A percentile compares a stretch with the other conserved stretches of the same genome.
Evolutionary conservation across 148 eudicot genomes (phyloP).

Genomic region (Persicaria maculosa): DNA sequence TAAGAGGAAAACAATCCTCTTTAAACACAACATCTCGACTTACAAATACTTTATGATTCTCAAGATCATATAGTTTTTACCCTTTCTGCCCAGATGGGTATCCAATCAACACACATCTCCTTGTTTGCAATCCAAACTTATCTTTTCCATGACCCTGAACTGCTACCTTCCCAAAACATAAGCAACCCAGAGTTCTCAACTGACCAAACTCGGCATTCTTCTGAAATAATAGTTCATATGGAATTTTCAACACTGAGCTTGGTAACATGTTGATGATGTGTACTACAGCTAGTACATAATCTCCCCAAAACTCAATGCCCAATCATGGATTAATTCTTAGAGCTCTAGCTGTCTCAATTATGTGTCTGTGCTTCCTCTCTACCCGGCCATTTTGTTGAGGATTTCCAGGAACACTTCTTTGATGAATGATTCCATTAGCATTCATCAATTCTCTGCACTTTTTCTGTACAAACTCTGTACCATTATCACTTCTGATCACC

Average conservation of each 20-base stretch:
- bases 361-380: not conserved
- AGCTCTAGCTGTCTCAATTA: not conserved
- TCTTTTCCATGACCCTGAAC: not conserved
- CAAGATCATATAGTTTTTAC: not conserved
- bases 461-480: not conserved
- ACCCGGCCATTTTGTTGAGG: not conserved
- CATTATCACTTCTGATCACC: not conserved
- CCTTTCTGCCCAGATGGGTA: not conserved
- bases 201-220: not conserved
- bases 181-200: constrained; percentile 2
- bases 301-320: not conserved
- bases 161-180: constrained; percentile 1
- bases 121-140: not conserved
- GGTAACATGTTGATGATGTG: not conserved
- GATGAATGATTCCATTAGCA: not conserved
- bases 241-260: not conserved
- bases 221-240: not conserved
- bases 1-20: not conserved
- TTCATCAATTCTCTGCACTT: not conserved
- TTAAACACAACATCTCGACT: not conserved
- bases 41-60: not conserved
- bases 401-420: not conserved
- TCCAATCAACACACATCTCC: not conserved
- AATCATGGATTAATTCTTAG: not conserved
- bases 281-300: not conserved